Percentiles rank a stretch among this genome's conserved stretches.
phyloP scores from a whole-genome alignment of 2,329 filamentous ascomycete species.

The Trichoderma koningiopsis region DNA sequence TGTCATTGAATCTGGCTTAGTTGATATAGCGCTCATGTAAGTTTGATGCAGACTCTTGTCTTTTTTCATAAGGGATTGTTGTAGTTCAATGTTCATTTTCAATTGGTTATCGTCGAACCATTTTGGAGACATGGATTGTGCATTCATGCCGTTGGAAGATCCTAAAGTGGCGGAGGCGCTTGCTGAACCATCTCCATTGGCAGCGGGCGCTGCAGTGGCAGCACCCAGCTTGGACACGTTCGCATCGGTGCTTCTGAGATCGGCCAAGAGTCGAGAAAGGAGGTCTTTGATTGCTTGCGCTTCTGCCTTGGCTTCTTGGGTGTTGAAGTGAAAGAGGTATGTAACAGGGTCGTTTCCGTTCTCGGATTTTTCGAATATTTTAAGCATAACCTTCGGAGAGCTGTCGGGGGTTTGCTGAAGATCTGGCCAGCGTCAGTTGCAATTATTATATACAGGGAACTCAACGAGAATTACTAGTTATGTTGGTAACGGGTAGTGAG shows the following conservation, averaged over 20 bases:
- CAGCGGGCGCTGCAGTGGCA: conserved; percentile 33
- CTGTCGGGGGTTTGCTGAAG: conserved; percentile 91
- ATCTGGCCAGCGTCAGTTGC: conserved; percentile 54
- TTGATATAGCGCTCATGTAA: conserved; percentile 80
- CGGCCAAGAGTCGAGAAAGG: conserved; percentile 75
- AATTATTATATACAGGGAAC: neutral
- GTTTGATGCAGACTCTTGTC: conserved; percentile 76
- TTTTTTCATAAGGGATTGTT: conserved; percentile 84
- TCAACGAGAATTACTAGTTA: conserved; percentile 65
- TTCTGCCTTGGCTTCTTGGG: conserved; percentile 74
- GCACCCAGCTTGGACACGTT: conserved; percentile 49
- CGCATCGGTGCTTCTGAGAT: conserved; percentile 60
- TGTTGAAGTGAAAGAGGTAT: conserved; percentile 90
- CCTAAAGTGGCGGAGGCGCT: conserved; percentile 71
- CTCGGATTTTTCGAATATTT: conserved; percentile 76
- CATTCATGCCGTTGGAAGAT: conserved; percentile 69
- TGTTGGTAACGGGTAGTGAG: conserved; percentile 70
- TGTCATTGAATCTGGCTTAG: conserved; percentile 82
- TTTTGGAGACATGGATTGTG: conserved; percentile 53
- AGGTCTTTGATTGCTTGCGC: conserved; percentile 83
- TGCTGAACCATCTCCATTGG: conserved; percentile 36
- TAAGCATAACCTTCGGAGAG: conserved; percentile 90
- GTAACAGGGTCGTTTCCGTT: conserved; percentile 62
- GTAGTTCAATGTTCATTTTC: conserved; percentile 76
- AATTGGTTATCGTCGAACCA: conserved; percentile 83